A percentile compares a stretch with the other conserved stretches of the same genome.
Conservation (phyloP, 768 basidiomycete genomes). For the Cystobasidium ongulense region DNA sequence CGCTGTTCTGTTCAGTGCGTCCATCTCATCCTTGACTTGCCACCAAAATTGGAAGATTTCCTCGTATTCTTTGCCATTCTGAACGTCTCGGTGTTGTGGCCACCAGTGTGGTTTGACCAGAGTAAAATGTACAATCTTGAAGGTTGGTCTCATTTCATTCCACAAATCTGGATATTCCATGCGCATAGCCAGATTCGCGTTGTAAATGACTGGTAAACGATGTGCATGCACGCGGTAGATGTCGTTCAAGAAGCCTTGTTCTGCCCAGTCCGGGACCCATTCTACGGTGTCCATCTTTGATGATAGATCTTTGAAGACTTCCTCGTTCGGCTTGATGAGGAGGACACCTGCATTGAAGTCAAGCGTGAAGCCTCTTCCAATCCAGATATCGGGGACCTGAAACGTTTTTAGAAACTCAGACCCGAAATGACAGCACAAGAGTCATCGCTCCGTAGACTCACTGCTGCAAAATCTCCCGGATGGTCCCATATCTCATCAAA, state of each 20-base stretch:
- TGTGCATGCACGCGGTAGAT: neutral
- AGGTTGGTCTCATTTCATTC: neutral
- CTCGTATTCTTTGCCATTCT: conserved; percentile 1
- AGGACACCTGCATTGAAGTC: conserved; percentile 27
- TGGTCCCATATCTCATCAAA: conserved; percentile 16
- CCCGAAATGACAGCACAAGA: neutral
- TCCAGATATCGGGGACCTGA: conserved; percentile 19
- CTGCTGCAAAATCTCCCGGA: neutral
- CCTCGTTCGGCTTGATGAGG: neutral
- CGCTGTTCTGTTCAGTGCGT: neutral
- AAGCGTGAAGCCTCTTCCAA: conserved; percentile 3
- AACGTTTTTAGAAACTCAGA: neutral
- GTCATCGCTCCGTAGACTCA: neutral
- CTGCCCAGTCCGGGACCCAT: neutral
- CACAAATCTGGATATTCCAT: neutral
- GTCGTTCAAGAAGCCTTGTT: conserved; percentile 25
- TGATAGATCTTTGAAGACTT: neutral
- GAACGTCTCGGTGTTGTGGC: neutral
- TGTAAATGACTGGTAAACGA: conserved; percentile 3
- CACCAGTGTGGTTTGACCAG: conserved; percentile 12
- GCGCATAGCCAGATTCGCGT: conserved; percentile 1
- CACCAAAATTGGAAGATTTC: conserved; percentile 3
- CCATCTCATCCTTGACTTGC: neutral
- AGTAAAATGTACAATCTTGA: neutral
- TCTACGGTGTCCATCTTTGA: neutral